Conservation (phyloP, 768 basidiomycete species). For the Auricularia cornea region DNA sequence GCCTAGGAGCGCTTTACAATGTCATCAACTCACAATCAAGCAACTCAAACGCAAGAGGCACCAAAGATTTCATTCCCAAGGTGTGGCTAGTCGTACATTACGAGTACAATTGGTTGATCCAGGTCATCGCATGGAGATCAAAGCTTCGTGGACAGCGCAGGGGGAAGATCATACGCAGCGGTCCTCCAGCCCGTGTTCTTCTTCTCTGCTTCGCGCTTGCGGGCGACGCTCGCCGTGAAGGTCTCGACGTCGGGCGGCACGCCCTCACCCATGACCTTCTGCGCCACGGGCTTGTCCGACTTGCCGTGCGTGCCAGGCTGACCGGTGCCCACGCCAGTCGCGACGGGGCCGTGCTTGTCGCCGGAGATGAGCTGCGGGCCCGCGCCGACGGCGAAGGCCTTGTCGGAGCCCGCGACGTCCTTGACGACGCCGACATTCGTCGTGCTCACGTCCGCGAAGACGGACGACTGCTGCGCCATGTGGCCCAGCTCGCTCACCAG, state of each 20-base stretch:
- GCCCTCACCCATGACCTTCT: slow-evolving; percentile 16
- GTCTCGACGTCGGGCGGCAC: slow-evolving; percentile 16
- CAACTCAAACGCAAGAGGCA: too few species aligned
- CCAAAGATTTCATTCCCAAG: too few species aligned
- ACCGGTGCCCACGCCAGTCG: slow-evolving; percentile 38
- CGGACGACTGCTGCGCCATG: slow-evolving; percentile 32
- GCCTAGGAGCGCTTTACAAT: too few species aligned
- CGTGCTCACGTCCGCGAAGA: slow-evolving; percentile 38
- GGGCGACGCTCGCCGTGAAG: slow-evolving; percentile 19
- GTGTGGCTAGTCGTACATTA: too few species aligned
- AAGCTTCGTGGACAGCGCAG: neutral
- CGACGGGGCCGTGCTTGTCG: slow-evolving; percentile 59
- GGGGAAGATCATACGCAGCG: slow-evolving; percentile 23
- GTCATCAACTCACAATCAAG: too few species aligned
- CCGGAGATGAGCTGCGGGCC: slow-evolving; percentile 67
- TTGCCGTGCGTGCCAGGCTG: slow-evolving; percentile 26
- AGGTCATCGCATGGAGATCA: too few species aligned
- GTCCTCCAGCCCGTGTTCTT: slow-evolving; percentile 28
- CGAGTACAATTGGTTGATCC: too few species aligned
- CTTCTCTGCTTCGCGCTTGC: slow-evolving; percentile 26
- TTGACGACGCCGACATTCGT: slow-evolving; percentile 60
- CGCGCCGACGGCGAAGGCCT: slow-evolving; percentile 54
- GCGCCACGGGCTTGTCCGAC: slow-evolving; percentile 18
- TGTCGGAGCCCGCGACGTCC: slow-evolving; percentile 30
- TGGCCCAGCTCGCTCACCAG: slow-evolving; percentile 64